A percentile compares a stretch with the other conserved stretches of the same genome.
Evolutionary conservation across 2,329 filamentous ascomycete genomes (phyloP).

Genomic region (Camillea tinctor): DNA sequence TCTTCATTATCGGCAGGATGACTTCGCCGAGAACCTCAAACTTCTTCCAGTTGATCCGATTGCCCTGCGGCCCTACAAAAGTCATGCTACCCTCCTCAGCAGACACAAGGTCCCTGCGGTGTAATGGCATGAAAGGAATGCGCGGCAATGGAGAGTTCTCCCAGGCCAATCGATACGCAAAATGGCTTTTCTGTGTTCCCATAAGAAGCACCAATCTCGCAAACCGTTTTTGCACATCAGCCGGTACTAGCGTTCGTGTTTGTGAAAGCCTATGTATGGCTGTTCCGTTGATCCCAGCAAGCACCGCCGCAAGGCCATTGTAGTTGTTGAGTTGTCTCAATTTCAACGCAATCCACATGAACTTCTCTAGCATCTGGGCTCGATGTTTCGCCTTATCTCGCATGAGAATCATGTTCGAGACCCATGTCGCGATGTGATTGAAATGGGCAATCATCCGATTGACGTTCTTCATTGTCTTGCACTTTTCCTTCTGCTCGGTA

Average conservation of each 20-base stretch:
- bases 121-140: conserved; percentile 90
- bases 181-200: conserved; percentile 88
- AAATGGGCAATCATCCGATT: conserved; percentile 94
- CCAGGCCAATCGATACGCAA: conserved; percentile 95
- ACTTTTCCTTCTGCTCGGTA: conserved; percentile 68
- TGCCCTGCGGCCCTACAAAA: conserved; percentile 70
- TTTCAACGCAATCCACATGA: conserved; percentile 86
- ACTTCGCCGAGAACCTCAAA: conserved; percentile 96
- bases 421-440: conserved; percentile 81
- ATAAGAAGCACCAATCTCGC: conserved; percentile 87
- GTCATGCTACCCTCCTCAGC: conserved; percentile 92
- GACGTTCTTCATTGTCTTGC: conserved; percentile 77
- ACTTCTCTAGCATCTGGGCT: conserved; percentile 87
- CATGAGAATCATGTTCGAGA: conserved; percentile 79
- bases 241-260: conserved; percentile 73
- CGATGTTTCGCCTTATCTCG: conserved; percentile 96
- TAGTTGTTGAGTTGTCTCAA: conserved; percentile 94
- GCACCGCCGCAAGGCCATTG: conserved; percentile 89
- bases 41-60: conserved; percentile 95
- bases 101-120: conserved; percentile 84
- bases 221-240: conserved; percentile 76
- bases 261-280: conserved; percentile 80
- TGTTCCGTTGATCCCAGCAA: conserved; percentile 88
- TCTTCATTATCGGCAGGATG: conserved; percentile 84
- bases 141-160: conserved; percentile 88